phyloP scores from a whole-genome alignment of 768 basidiomycete species.

The Rhodocollybia butyracea region DNA sequence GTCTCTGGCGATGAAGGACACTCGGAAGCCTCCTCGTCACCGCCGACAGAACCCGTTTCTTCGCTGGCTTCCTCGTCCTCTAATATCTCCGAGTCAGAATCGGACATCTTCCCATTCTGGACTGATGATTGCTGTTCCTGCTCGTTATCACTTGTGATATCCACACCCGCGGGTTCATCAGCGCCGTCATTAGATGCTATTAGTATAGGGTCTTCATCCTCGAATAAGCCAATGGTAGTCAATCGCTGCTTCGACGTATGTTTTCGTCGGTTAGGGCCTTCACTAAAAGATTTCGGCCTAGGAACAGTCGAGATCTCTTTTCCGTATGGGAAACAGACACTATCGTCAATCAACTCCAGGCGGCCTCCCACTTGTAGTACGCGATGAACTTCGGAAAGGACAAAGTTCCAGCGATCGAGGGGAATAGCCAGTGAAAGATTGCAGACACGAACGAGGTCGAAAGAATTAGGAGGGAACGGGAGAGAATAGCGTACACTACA shows the following conservation, averaged over 20 bases:
- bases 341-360: constrained; percentile 74
- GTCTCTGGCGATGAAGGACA: constrained; percentile 2
- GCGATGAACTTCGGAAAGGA: constrained; percentile 60
- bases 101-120: no score
- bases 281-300: background rate
- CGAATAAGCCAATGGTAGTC: background rate
- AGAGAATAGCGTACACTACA: constrained; percentile 53
- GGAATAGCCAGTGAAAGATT: constrained; percentile 65
- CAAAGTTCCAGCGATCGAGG: constrained; percentile 50
- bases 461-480: constrained; percentile 59
- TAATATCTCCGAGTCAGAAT: no score
- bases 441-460: constrained; percentile 75
- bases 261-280: background rate
- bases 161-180: background rate
- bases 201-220: background rate
- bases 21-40: background rate
- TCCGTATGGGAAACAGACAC: constrained; percentile 62
- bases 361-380: constrained; percentile 59
- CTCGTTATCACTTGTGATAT: background rate
- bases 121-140: no score
- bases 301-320: constrained; percentile 10
- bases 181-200: background rate
- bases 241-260: background rate
- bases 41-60: background rate
- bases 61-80: no score